Conservation (phyloP, 2,329 filamentous ascomycete genomes). For the Botryotinia calthae region DNA sequence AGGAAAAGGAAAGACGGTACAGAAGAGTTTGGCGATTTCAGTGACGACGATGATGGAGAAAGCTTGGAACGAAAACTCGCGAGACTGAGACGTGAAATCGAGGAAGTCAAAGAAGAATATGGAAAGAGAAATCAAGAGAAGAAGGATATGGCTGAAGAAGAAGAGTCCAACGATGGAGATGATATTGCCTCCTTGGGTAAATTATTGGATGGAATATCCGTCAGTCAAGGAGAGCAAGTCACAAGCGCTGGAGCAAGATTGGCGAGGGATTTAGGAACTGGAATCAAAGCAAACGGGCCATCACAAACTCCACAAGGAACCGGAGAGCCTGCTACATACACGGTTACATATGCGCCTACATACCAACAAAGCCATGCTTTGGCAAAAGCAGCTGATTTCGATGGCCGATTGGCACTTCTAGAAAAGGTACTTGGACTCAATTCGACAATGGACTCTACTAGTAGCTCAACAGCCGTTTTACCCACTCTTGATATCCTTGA, state of each 20-base stretch:
- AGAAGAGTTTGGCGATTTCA: conserved; percentile 69
- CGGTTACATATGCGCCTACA: conserved; percentile 60
- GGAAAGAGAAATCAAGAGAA: conserved; percentile 52
- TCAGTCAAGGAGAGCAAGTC: conserved; percentile 25
- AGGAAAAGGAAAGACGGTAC: conserved; percentile 61
- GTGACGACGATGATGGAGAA: conserved; percentile 74
- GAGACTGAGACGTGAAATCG: conserved; percentile 77
- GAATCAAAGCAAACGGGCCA: conserved; percentile 34
- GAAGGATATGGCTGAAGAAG: conserved; percentile 42
- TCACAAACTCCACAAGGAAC: conserved; percentile 29
- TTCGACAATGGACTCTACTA: conserved; percentile 60
- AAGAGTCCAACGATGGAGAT: conserved; percentile 45
- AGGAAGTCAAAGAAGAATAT: conserved; percentile 63
- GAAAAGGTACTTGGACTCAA: conserved; percentile 81
- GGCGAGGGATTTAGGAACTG: conserved; percentile 34
- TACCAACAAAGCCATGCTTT: conserved; percentile 70
- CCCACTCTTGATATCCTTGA: conserved; percentile 79
- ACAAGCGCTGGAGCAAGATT: conserved; percentile 32
- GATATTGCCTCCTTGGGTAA: conserved; percentile 68
- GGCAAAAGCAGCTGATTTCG: conserved; percentile 82
- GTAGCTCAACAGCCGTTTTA: conserved; percentile 66
- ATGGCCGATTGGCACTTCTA: conserved; percentile 72
- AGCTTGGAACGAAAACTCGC: conserved; percentile 75
- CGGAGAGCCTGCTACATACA: conserved; percentile 53
- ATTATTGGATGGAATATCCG: conserved; percentile 65